A percentile compares a stretch with the other conserved stretches of the same genome.
Conservation (phyloP, 352 stramenopile genomes). For the Phytopythium ostracodes region DNA sequence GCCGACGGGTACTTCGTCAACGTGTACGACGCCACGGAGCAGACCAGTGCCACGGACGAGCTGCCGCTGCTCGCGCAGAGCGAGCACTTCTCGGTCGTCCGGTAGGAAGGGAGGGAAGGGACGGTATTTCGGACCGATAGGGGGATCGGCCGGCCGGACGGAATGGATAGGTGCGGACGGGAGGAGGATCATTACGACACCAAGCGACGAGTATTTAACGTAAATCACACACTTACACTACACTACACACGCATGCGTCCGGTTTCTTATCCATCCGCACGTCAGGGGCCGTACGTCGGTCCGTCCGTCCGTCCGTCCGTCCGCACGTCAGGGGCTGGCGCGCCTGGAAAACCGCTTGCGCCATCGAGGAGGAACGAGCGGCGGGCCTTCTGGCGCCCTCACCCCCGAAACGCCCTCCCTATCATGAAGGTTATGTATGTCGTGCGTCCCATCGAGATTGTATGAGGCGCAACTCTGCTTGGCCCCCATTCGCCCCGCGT, state of each 20-base stretch:
- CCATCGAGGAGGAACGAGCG: neutral
- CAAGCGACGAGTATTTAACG: conserved; percentile 2
- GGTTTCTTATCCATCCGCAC: too few relatives aligned
- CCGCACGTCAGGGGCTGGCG: too few relatives aligned
- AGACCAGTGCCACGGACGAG: conserved; percentile 28
- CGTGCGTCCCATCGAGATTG: neutral
- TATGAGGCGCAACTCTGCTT: too few relatives aligned
- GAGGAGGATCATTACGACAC: too few relatives aligned
- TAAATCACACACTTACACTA: neutral
- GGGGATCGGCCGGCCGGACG: too few relatives aligned
- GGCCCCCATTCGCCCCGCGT: too few relatives aligned
- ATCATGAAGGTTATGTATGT: too few relatives aligned
- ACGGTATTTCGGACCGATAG: too few relatives aligned
- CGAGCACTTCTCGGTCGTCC: conserved; percentile 67
- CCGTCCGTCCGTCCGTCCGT: too few relatives aligned
- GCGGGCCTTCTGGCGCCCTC: neutral
- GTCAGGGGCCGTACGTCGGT: too few relatives aligned
- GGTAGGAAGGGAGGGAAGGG: conserved; percentile 11
- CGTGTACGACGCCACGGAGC: conserved; percentile 78
- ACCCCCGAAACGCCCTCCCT: neutral
- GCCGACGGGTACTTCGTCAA: conserved; percentile 85
- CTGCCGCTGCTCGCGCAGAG: conserved; percentile 58
- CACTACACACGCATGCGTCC: too few relatives aligned
- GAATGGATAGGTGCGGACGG: too few relatives aligned
- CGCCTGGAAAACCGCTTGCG: neutral